Base-by-base conservation (phyloP, 495 filamentous ascomycete genomes). In the Penicillium odoratum region DNA sequence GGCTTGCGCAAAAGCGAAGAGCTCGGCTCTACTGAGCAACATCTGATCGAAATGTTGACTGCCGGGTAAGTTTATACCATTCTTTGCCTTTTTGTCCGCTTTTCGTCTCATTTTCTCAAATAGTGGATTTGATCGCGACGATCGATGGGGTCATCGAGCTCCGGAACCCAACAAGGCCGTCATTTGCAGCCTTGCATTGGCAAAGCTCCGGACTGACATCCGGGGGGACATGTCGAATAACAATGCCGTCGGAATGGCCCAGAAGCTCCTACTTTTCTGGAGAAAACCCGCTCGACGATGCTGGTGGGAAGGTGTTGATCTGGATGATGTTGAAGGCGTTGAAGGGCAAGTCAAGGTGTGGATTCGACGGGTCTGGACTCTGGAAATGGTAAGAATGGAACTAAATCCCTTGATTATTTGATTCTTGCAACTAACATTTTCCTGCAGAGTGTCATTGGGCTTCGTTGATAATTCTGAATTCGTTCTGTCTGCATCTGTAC, bases 271-370 rank as follows among this genome's bases (percentile, higher is more conserved):
- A 15, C 81, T 99, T 1, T 99, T 99, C 77, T 99, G 94, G 94
- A 82, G 94, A 59, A 99, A 99, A 72, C 94, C 94, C 7, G 94
- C 94, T 26, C 82, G 94, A 47, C 81, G 94, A 69, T 99, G 94
- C 78, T 99, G 94, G 94, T 99, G 94, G 94, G 94, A 98, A 70
- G 95, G 94, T 8, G 88, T 97, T n/a, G 93, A 97, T 66, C 78
- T 99, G 21, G 83, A 91, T 16, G 74, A 88, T 53, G 90, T 99
- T 13, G 95, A 97, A 48, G 94, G 94, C 10, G 84, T 97, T 15
- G 86, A 96, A 36, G 95, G 94, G 29, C 89, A 86, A 63, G 77
- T 99, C 66, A 99, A 98, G 73, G 91, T 98, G 58, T 99, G 94
- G 94, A 97, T 98, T 65, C 82, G 94, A 57, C 80, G 94, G 65